Percentiles rank a stretch among this genome's conserved stretches.
These are phyloP conservation scores for Rhizopus sp. DNA, from an alignment of 371 early-diverging fungal species.

Conservation along the genomic window DNA sequence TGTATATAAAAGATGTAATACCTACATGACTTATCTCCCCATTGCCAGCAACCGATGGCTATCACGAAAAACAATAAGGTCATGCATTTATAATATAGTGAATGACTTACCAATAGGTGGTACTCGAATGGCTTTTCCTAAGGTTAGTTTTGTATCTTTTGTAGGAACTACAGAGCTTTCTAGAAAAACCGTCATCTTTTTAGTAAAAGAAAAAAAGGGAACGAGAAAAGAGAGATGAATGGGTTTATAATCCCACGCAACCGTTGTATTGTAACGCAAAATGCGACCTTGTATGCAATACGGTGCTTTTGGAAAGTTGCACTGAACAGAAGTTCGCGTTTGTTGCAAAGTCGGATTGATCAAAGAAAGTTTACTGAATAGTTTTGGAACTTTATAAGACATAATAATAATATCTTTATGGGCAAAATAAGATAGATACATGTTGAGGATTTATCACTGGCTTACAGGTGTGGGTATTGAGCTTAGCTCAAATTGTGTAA, in stretches of 20 bases:
- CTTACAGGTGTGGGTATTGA: no score
- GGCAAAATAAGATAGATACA: no score
- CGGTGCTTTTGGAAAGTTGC: conserved; percentile 1
- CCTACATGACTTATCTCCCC: conserved; percentile 50
- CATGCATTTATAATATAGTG: not conserved
- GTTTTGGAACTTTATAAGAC: no score
- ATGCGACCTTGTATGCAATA: not conserved
- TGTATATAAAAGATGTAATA: not conserved
- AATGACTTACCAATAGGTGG: conserved; percentile 48
- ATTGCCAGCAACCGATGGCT: conserved; percentile 61
- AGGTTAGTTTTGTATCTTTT: conserved; percentile 41
- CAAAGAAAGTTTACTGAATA: no score
- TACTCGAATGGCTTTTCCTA: conserved; percentile 42
- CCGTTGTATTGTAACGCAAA: not conserved
- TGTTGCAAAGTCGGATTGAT: no score
- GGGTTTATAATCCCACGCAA: no score
- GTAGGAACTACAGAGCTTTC: conserved; percentile 41
- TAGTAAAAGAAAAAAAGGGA: conserved; percentile 7
- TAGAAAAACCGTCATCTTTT: conserved; percentile 22
- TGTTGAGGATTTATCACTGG: no score
- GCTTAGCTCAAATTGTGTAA: no score
- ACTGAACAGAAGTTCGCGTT: no score
- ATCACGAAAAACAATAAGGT: not conserved
- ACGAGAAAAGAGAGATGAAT: not conserved
- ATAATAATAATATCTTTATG: no score